phyloP scores from a whole-genome alignment of 352 stramenopile genomes.

The Phytophthora fragariae region DNA sequence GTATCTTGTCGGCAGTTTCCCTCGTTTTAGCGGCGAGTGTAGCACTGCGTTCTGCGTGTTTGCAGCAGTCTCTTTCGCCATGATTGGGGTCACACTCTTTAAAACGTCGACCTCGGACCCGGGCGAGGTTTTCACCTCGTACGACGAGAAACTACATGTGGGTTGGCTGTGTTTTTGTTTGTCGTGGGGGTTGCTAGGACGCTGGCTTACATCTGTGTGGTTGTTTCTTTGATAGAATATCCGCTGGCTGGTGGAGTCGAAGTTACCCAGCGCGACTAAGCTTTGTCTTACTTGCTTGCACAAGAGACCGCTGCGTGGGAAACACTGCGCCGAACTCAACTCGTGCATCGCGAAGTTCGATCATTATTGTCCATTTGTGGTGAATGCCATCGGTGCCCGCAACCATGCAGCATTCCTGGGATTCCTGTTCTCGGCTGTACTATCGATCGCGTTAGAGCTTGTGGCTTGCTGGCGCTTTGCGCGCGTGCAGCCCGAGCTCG shows the following conservation, averaged over 20 bases:
- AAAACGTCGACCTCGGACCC: conserved; percentile 61
- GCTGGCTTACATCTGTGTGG: not conserved
- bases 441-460: conserved; percentile 63
- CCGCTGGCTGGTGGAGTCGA: conserved; percentile 71
- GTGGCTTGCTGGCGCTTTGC: conserved; percentile 55
- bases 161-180: conserved; percentile 15
- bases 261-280: conserved; percentile 75
- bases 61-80: conserved; percentile 31
- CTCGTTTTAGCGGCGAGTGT: conserved; percentile 42
- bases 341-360: conserved; percentile 86
- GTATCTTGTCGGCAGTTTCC: conserved; percentile 64
- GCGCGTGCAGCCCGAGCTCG: conserved; percentile 40
- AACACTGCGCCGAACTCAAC: conserved; percentile 83
- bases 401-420: conserved; percentile 96
- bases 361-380: conserved; percentile 88
- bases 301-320: conserved; percentile 74
- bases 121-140: conserved; percentile 70
- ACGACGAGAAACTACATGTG: conserved; percentile 73
- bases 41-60: conserved; percentile 41
- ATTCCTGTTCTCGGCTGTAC: conserved; percentile 88
- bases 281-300: conserved; percentile 84
- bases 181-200: not conserved
- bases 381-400: conserved; percentile 94
- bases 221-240: conserved; percentile 58
- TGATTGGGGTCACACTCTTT: conserved; percentile 65